Percentiles rank a stretch among this genome's conserved stretches.
phyloP scores from a whole-genome alignment of 148 eudicot species.

The Salicornia ramosissima region DNA sequence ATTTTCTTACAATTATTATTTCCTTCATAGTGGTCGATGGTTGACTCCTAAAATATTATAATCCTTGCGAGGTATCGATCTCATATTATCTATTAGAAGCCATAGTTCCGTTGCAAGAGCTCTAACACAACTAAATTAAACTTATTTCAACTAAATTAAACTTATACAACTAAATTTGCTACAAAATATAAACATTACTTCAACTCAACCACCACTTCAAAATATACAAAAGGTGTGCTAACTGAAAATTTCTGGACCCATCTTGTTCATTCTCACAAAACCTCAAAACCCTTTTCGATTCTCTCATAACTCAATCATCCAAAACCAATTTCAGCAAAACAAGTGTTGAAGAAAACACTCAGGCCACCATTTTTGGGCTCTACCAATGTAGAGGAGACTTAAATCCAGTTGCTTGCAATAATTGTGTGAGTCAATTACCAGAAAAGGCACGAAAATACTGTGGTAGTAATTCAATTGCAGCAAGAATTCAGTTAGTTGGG shows the following conservation, averaged over 20 bases:
- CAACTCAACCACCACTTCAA: too few species aligned
- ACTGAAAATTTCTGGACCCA: constrained; percentile 56
- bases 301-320: constrained; percentile 44
- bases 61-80: too few species aligned
- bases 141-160: too few species aligned
- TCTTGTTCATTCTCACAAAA: constrained; percentile 34
- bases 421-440: constrained; percentile 46
- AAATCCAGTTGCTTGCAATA: constrained; percentile 34
- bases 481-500: constrained; percentile 57
- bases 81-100: too few species aligned
- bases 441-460: constrained; percentile 40
- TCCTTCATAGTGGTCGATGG: too few species aligned
- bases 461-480: constrained; percentile 41
- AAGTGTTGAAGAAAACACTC: constrained; percentile 32
- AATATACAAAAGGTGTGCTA: constrained; percentile 78
- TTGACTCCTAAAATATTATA: too few species aligned
- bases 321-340: constrained; percentile 52
- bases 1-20: too few species aligned
- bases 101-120: too few species aligned
- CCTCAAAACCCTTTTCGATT: constrained; percentile 44
- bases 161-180: too few species aligned
- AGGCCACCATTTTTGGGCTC: constrained; percentile 49
- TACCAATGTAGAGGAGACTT: constrained; percentile 88
- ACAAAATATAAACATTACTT: too few species aligned
- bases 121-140: too few species aligned